phyloP scores from a whole-genome alignment of 306 rosid genomes.

The Rosa persica region DNA sequence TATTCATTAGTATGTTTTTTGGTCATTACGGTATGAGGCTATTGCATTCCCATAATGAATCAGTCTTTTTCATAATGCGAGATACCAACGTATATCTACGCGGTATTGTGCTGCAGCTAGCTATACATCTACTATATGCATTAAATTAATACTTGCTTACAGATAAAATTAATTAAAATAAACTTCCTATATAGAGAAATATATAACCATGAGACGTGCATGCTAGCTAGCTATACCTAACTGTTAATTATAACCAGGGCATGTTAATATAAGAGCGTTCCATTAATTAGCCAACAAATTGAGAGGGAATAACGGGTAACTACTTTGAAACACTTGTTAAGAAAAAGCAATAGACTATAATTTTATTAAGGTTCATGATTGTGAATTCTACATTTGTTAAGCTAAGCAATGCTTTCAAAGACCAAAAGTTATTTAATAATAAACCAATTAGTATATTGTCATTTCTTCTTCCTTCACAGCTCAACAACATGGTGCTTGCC shows the following conservation, averaged over 20 bases:
- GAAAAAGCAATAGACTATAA: constrained; percentile 27
- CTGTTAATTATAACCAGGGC: neutral
- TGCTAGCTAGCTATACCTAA: neutral
- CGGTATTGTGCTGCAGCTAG: neutral
- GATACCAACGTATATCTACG: constrained; percentile 7
- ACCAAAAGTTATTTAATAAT: neutral
- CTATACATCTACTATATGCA: neutral
- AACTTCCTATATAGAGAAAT: neutral
- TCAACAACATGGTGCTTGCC: constrained; percentile 13
- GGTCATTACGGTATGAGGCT: neutral
- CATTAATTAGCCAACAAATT: constrained; percentile 24
- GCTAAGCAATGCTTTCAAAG: constrained; percentile 5
- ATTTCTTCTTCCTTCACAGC: constrained; percentile 19
- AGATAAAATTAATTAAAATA: neutral
- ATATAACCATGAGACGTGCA: neutral
- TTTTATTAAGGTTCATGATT: constrained; percentile 30
- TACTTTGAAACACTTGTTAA: constrained; percentile 21
- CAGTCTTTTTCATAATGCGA: neutral
- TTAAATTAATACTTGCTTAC: neutral
- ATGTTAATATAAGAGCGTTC: constrained; percentile 2
- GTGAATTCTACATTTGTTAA: constrained; percentile 19
- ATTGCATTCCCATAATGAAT: neutral
- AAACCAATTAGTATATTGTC: constrained; percentile 1
- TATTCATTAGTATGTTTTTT: neutral
- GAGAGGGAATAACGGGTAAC: constrained; percentile 46